Evolutionary conservation across 805 yeast genomes (phyloP), one percentile per base, ranked within the genome.

Genomic region (Kuraishia hungarica): DNA sequence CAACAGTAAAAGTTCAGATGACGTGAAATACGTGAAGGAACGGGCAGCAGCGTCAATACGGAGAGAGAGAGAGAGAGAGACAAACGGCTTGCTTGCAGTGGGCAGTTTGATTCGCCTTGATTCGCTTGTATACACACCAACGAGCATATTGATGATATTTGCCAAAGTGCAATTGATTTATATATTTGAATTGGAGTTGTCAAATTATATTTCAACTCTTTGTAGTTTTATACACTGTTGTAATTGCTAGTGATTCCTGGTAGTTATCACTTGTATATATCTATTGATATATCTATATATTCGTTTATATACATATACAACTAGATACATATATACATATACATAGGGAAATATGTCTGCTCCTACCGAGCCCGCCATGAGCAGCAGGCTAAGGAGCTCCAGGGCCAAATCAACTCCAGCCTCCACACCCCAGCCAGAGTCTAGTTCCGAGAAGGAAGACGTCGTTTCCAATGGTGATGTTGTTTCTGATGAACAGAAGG

Each of bases 401-500:
- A 10, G 43, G 43, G 43, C 43, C 8, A 35, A 35, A 17, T 35
- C 43, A 15, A 35, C 43, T 15, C 43, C 43, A 4, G 43, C 17
- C n/a, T 35, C 43, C 43, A 35, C 17, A 7, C 43, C 43, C 17
- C 43, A 35, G 43, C 43, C 43, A 35, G 43, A 35, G n/a, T 8
- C 8, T 13, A 4, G 17, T 35, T 4, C n/a, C 43, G 17, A 6
- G 43, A 35, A 35, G 43, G 43, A 35, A 15, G n/a, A 15, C 43
- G 4, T 15, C 11, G 43, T 35, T 35, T 35, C 22, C 49, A 47
- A 47, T 19, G 49, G 19, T 47, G 49, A 47, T 20, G 49, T 19
- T 47, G 22, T 6, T 21, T 8, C 24, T 11, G 22, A 52, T 19
- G 72, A 70, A 51, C 64, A 61, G 48, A 65, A 67, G 50, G 63